Percentiles rank a stretch among this genome's conserved stretches.
Conservation (phyloP, 2,329 filamentous ascomycete species). For the Coleophoma cylindrospora region DNA sequence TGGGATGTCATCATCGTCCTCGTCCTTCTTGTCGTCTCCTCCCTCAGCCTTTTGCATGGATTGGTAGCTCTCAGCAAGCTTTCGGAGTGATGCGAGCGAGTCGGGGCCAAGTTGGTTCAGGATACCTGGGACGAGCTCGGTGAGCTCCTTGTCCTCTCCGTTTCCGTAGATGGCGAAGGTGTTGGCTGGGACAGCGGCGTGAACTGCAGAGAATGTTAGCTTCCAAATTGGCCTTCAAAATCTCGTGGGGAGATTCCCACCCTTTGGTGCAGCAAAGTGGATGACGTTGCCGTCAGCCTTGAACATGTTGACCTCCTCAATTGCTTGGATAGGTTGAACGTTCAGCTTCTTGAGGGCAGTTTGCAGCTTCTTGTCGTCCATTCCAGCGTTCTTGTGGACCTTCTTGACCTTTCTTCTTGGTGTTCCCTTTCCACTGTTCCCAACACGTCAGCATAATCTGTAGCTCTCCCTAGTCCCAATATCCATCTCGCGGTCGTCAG, state of each 20-base stretch:
- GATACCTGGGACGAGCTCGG: slow-evolving; percentile 97
- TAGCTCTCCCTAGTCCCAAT: neutral
- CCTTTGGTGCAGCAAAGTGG: slow-evolving; percentile 96
- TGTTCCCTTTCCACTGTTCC: slow-evolving; percentile 82
- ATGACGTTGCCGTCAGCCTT: slow-evolving; percentile 99
- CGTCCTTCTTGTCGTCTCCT: slow-evolving; percentile 68
- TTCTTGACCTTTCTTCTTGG: slow-evolving; percentile 98
- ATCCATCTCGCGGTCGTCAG: no score
- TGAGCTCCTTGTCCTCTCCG: slow-evolving; percentile 99
- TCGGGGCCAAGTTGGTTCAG: slow-evolving; percentile 99
- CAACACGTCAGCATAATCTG: slow-evolving; percentile 17
- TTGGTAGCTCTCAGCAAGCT: slow-evolving; percentile 99
- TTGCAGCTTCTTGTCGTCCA: slow-evolving; percentile 99
- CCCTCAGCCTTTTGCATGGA: slow-evolving; percentile 93
- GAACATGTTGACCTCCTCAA: slow-evolving; percentile 99
- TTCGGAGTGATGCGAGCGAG: slow-evolving; percentile 93
- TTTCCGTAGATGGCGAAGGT: slow-evolving; percentile 99
- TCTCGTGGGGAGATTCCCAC: slow-evolving; percentile 38
- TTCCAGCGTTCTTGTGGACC: slow-evolving; percentile 84
- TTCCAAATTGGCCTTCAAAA: neutral
- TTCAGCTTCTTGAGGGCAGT: slow-evolving; percentile 97
- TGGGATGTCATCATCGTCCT: slow-evolving; percentile 87
- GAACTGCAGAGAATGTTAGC: slow-evolving; percentile 53
- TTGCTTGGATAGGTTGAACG: slow-evolving; percentile 97
- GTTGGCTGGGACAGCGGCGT: slow-evolving; percentile 95